Conservation (phyloP, 1,284 basidiomycete genomes). For the Irpex rosettiformis region DNA sequence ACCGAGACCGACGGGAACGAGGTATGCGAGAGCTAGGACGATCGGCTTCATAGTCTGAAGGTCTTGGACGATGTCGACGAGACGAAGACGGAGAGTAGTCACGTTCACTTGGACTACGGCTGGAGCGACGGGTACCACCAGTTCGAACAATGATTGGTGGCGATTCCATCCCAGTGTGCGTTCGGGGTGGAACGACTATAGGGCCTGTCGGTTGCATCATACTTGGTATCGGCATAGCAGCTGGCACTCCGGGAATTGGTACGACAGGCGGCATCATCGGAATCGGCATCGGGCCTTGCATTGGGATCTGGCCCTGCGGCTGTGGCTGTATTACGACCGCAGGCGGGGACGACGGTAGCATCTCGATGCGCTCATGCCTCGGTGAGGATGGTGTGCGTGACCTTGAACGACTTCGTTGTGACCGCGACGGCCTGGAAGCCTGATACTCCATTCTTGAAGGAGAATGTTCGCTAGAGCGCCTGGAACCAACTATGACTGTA, state of each 20-base stretch:
- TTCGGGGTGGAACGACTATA: neutral
- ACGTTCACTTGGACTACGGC: neutral
- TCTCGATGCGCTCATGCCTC: neutral
- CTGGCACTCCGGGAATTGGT: neutral
- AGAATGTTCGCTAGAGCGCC: neutral
- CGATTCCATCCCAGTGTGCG: neutral
- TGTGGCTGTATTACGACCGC: constrained; percentile 12
- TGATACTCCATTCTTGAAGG: constrained; percentile 1
- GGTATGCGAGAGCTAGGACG: constrained; percentile 8
- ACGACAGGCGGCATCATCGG: neutral
- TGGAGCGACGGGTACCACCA: neutral
- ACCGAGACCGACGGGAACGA: neutral
- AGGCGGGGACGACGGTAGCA: neutral
- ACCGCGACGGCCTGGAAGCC: neutral
- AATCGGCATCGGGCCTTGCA: neutral
- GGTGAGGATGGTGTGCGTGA: constrained; percentile 11
- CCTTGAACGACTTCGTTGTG: constrained; percentile 1
- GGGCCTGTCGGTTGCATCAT: neutral
- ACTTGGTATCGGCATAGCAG: neutral
- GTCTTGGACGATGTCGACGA: neutral
- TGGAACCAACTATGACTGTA: constrained; percentile 1
- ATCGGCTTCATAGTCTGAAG: neutral
- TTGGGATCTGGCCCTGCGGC: neutral
- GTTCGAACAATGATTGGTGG: constrained; percentile 1
- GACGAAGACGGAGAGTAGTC: neutral